Percentiles rank a stretch among this genome's conserved stretches.
phyloP scores from a whole-genome alignment of 2,329 filamentous ascomycete genomes.

The Coniochaeta ligniaria region DNA sequence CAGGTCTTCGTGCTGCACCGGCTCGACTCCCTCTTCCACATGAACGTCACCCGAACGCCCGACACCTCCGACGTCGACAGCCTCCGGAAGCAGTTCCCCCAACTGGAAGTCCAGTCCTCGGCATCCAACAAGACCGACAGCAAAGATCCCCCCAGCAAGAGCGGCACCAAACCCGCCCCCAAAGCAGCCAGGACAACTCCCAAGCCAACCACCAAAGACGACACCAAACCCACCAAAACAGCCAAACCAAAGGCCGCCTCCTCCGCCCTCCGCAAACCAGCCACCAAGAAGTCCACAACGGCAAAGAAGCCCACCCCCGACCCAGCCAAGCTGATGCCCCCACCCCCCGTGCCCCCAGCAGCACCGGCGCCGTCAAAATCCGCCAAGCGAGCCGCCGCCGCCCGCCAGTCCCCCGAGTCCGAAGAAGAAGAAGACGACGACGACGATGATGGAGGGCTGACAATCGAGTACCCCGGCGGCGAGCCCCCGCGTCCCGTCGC shows the following conservation, averaged over 20 bases:
- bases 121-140: constrained; percentile 14
- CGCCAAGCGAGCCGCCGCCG: constrained; percentile 14
- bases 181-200: constrained; percentile 1
- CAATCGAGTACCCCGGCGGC: constrained; percentile 53
- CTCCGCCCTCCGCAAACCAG: constrained; percentile 6
- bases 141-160: neutral
- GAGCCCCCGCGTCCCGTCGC: constrained; percentile 25
- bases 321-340: constrained; percentile 7
- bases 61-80: constrained; percentile 55
- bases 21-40: constrained; percentile 74
- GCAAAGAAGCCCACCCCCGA: constrained; percentile 13
- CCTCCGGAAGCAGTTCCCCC: constrained; percentile 60
- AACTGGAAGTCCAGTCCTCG: constrained; percentile 38
- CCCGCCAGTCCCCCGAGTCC: constrained; percentile 16
- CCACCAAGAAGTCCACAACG: neutral
- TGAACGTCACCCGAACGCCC: constrained; percentile 72
- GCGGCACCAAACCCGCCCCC: neutral
- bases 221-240: constrained; percentile 2
- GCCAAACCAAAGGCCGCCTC: constrained; percentile 9
- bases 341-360: constrained; percentile 10
- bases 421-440: constrained; percentile 37
- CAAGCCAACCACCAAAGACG: neutral
- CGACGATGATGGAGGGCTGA: constrained; percentile 49
- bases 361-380: constrained; percentile 16
- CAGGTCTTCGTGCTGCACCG: constrained; percentile 78